Evolutionary conservation across 768 basidiomycete genomes (phyloP).

Genomic region (Hydnomerulius pinastri): DNA sequence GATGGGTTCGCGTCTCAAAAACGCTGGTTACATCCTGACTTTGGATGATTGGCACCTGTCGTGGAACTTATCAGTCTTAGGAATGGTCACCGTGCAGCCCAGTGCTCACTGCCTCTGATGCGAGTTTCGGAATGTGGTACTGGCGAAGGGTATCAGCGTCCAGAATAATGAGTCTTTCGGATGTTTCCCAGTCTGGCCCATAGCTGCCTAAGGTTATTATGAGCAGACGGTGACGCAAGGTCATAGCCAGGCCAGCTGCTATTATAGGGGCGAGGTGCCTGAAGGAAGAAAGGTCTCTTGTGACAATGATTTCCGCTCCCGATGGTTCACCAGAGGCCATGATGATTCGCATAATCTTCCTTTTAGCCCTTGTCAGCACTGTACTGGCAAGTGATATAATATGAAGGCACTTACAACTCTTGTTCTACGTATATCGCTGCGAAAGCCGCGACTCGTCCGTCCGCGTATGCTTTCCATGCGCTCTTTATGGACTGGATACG

Average conservation of each 20-base stretch:
- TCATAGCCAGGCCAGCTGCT: neutral
- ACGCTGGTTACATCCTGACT: neutral
- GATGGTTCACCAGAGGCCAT: neutral
- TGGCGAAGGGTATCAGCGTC: neutral
- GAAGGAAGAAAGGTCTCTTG: neutral
- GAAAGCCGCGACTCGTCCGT: slow-evolving; percentile 6
- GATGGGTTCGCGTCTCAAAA: neutral
- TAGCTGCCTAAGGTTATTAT: neutral
- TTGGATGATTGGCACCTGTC: too few relatives aligned
- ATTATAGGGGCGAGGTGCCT: neutral
- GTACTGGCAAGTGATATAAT: neutral
- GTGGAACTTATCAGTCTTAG: too few relatives aligned
- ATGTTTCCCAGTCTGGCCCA: neutral
- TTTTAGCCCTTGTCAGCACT: too few relatives aligned
- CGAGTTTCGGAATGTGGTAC: neutral
- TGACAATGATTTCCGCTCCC: neutral
- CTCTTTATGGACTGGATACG: slow-evolving; percentile 4
- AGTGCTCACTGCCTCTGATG: neutral
- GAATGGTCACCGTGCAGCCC: too few relatives aligned
- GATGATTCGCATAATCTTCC: neutral
- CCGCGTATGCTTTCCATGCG: neutral
- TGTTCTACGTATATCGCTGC: slow-evolving; percentile 2
- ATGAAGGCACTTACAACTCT: neutral
- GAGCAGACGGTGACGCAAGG: neutral
- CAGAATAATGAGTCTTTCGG: neutral